Evolutionary conservation across 1,284 basidiomycete species (phyloP).

Genomic region (Meira miltonrushii): DNA sequence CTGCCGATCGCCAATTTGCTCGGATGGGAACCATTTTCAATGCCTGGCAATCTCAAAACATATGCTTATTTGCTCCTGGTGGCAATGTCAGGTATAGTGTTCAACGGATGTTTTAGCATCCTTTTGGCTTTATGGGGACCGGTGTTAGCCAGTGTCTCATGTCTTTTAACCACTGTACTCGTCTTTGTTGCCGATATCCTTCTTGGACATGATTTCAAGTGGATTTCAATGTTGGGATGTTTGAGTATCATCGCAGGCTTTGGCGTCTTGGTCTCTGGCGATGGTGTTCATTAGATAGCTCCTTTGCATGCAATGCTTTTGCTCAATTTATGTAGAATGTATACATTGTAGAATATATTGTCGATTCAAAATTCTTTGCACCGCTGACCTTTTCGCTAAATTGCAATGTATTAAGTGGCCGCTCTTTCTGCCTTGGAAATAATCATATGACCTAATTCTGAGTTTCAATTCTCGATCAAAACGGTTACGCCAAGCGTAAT

Average conservation of each 20-base stretch:
- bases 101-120: conserved; percentile 47
- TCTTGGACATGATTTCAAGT: conserved; percentile 34
- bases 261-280: conserved; percentile 31
- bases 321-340: too few relatives aligned
- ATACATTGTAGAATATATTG: too few relatives aligned
- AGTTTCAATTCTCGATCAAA: too few relatives aligned
- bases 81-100: conserved; percentile 42
- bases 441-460: too few relatives aligned
- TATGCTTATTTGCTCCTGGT: conserved; percentile 26
- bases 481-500: too few relatives aligned
- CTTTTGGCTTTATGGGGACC: conserved; percentile 49
- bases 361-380: too few relatives aligned
- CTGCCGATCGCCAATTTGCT: conserved; percentile 31
- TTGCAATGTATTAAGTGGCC: too few relatives aligned
- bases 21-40: conserved; percentile 40
- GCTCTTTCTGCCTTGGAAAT: too few relatives aligned
- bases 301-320: too few relatives aligned
- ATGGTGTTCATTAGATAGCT: conserved; percentile 4
- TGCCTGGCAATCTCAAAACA: conserved; percentile 32
- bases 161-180: conserved; percentile 46
- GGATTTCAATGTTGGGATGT: conserved; percentile 40
- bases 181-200: conserved; percentile 19
- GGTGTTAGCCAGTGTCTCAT: conserved; percentile 46
- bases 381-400: too few relatives aligned
- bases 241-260: conserved; percentile 42